These are phyloP conservation scores for Penicillium bialowiezense DNA, from an alignment of 495 filamentous ascomycete species.

Conservation along the genomic window DNA sequence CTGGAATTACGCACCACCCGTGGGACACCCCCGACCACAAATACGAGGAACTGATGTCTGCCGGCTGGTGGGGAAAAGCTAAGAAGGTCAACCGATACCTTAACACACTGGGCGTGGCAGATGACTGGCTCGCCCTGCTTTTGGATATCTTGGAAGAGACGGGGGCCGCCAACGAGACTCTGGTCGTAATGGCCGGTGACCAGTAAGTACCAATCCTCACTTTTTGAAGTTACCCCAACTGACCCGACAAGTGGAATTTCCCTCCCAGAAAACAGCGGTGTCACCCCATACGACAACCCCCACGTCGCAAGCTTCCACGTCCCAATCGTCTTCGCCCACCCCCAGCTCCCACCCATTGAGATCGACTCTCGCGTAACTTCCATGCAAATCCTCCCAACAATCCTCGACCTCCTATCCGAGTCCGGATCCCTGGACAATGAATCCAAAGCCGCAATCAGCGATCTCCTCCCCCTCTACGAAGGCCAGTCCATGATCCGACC, in stretches of 20 bases:
- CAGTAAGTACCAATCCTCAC: conserved; percentile 26
- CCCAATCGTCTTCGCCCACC: conserved; percentile 40
- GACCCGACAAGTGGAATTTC: conserved; percentile 22
- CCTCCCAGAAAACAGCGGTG: conserved; percentile 28
- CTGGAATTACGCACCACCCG: conserved; percentile 42
- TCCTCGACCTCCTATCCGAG: conserved; percentile 38
- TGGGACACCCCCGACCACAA: conserved; percentile 34
- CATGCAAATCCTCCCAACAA: conserved; percentile 39
- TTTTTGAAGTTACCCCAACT: neutral
- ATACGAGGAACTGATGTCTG: conserved; percentile 28
- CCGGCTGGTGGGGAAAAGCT: conserved; percentile 16
- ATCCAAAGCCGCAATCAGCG: conserved; percentile 22
- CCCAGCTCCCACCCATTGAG: conserved; percentile 34
- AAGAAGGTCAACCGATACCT: conserved; percentile 32
- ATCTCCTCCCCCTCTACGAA: conserved; percentile 42
- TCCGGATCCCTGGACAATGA: conserved; percentile 30
- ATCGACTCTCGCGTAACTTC: conserved; percentile 33
- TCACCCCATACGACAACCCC: conserved; percentile 37
- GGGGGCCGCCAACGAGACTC: conserved; percentile 39
- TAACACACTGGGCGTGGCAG: conserved; percentile 38
- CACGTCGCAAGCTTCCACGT: conserved; percentile 40
- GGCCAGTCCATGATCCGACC: conserved; percentile 43
- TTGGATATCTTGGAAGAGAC: conserved; percentile 34
- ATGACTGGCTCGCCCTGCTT: conserved; percentile 35
- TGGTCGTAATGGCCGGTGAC: conserved; percentile 42